Evolutionary conservation across 352 stramenopile species (phyloP).

Genomic region (Phytophthora fragariae): DNA sequence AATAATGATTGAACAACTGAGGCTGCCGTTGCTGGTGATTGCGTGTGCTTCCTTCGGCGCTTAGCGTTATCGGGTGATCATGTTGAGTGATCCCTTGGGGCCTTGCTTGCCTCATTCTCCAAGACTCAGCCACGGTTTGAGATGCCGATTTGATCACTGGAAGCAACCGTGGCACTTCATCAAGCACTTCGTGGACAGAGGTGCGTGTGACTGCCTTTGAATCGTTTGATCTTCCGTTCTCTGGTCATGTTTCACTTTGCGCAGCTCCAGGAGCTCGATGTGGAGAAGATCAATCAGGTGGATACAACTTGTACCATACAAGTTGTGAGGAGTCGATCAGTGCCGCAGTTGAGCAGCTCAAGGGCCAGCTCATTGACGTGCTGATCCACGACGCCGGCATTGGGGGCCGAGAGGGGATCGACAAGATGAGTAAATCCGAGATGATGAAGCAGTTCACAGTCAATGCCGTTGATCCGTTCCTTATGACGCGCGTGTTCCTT

Average conservation of each 20-base stretch:
- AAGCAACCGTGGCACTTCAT: conserved; percentile 44
- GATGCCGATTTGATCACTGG: conserved; percentile 47
- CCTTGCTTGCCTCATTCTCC: neutral
- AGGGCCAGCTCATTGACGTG: conserved; percentile 30
- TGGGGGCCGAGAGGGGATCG: neutral
- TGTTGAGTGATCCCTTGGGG: neutral
- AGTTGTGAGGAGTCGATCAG: conserved; percentile 38
- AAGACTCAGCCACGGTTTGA: neutral
- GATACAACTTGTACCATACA: conserved; percentile 8
- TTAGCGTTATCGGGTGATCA: conserved; percentile 22
- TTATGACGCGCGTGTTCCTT: conserved; percentile 49
- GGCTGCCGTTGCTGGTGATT: too few relatives aligned
- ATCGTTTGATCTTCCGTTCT: too few relatives aligned
- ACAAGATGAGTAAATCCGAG: conserved; percentile 38
- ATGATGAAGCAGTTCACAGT: conserved; percentile 57
- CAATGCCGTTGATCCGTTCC: conserved; percentile 58
- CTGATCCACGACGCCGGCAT: conserved; percentile 20
- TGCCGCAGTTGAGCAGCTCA: conserved; percentile 34
- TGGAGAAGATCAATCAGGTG: conserved; percentile 20
- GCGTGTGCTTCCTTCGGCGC: too few relatives aligned
- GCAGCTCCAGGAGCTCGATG: conserved; percentile 6
- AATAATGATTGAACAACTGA: conserved; percentile 9
- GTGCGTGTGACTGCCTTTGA: conserved; percentile 8
- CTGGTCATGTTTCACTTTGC: neutral
- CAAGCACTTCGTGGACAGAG: conserved; percentile 40